These are phyloP conservation scores for Pichia rugopelliculosa DNA, from an alignment of 805 yeast genomes.

Conservation along the genomic window DNA sequence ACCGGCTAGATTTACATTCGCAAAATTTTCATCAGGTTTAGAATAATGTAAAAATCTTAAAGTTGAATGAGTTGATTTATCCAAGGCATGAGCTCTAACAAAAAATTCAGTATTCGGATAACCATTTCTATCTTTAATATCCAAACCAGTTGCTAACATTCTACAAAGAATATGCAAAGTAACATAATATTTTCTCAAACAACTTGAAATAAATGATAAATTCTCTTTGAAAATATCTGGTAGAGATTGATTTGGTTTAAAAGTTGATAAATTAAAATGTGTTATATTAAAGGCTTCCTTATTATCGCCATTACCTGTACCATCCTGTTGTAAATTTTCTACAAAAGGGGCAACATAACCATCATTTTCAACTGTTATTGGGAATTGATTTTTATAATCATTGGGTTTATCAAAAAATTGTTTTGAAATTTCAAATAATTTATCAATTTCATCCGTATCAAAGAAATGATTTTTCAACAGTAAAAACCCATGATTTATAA, in stretches of 20 bases:
- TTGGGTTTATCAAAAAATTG: constrained; percentile 33
- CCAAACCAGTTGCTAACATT: constrained; percentile 51
- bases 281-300: constrained; percentile 65
- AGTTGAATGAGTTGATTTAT: constrained; percentile 50
- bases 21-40: constrained; percentile 36
- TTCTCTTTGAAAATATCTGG: constrained; percentile 44
- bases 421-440: constrained; percentile 31
- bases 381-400: constrained; percentile 28
- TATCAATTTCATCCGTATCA: constrained; percentile 31
- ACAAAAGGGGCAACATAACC: constrained; percentile 40
- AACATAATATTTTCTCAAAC: constrained; percentile 15
- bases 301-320: constrained; percentile 42
- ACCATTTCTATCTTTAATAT: constrained; percentile 43
- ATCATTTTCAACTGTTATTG: constrained; percentile 33
- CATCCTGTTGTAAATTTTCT: constrained; percentile 28
- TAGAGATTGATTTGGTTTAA: constrained; percentile 32
- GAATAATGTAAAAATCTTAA: constrained; percentile 66
- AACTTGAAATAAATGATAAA: constrained; percentile 28
- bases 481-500: constrained; percentile 39
- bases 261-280: constrained; percentile 40
- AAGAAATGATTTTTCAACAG: constrained; percentile 43
- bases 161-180: constrained; percentile 25
- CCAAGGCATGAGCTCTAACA: constrained; percentile 43
- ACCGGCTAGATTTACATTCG: constrained; percentile 59
- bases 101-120: constrained; percentile 45